Evolutionary conservation across 495 filamentous ascomycete genomes (phyloP).

Genomic region (Neurospora sp.): DNA sequence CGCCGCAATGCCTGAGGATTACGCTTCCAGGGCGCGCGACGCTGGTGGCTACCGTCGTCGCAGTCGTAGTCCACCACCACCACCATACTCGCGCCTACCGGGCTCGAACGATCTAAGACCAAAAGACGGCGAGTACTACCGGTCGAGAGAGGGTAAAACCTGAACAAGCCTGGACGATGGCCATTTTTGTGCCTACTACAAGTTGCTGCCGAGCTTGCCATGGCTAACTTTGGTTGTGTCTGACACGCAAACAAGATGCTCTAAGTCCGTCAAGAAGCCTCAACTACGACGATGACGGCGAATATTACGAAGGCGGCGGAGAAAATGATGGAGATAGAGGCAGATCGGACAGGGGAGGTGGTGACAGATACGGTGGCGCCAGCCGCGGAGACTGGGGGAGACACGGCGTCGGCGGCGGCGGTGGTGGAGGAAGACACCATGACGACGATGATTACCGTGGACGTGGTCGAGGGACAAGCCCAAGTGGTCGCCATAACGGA

Average conservation of each 20-base stretch:
- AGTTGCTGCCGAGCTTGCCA: constrained; percentile 7
- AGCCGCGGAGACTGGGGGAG: background rate
- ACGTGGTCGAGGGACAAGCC: background rate
- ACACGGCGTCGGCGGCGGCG: background rate
- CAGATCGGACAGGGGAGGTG: background rate
- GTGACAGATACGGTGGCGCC: background rate
- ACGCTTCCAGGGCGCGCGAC: constrained; percentile 12
- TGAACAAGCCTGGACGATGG: constrained; percentile 7
- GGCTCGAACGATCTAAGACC: constrained; percentile 10
- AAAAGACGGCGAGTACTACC: constrained; percentile 22
- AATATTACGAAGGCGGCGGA: background rate
- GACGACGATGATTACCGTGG: background rate
- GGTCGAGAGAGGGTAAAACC: constrained; percentile 41
- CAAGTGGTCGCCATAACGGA: background rate
- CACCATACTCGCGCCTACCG: background rate
- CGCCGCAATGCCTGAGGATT: constrained; percentile 16
- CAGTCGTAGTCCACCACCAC: constrained; percentile 12
- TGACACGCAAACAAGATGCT: constrained; percentile 12
- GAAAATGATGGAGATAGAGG: background rate
- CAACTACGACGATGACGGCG: constrained; percentile 23
- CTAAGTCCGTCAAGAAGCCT: constrained; percentile 14
- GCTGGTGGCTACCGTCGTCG: constrained; percentile 9
- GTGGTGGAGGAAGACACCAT: background rate
- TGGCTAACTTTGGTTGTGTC: constrained; percentile 21
- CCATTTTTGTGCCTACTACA: constrained; percentile 6